A percentile compares a stretch with the other conserved stretches of the same genome.
These are phyloP conservation scores for Puccinia horiana DNA, from an alignment of 1,284 basidiomycete genomes.

Conservation along the genomic window DNA sequence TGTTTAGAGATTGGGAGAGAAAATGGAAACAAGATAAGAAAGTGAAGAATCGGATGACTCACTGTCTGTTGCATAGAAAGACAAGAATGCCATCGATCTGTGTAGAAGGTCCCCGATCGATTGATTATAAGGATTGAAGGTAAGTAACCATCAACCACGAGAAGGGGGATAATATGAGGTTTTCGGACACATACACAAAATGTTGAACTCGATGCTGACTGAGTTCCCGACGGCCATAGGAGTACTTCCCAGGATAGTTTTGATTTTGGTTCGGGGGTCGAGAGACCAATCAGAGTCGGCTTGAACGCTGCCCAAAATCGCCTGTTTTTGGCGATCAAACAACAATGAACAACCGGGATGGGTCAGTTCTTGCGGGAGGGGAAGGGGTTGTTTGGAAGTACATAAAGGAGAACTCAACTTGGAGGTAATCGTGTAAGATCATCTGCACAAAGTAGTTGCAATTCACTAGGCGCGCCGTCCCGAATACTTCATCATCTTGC, in stretches of 20 bases:
- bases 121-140: background rate
- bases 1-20: background rate
- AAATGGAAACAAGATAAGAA: background rate
- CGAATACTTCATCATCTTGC: conserved; percentile 69
- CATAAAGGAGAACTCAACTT: conserved; percentile 15
- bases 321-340: background rate
- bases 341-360: background rate
- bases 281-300: conserved; percentile 47
- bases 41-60: background rate
- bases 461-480: conserved; percentile 73
- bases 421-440: conserved; percentile 34
- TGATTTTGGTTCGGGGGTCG: conserved; percentile 43
- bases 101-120: background rate
- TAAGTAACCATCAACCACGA: background rate
- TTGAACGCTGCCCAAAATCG: conserved; percentile 46
- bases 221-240: conserved; percentile 44
- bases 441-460: conserved; percentile 66
- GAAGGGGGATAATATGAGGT: background rate
- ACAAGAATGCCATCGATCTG: conserved; percentile 47
- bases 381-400: too few relatives aligned
- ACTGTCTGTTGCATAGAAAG: conserved; percentile 39
- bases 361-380: background rate
- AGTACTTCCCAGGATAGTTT: conserved; percentile 31
- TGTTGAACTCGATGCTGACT: conserved; percentile 44
- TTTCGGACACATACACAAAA: conserved; percentile 32